Evolutionary conservation across 306 rosid genomes (phyloP), one percentile per base, ranked within the genome.

Genomic region (Acmispon strigosus): DNA sequence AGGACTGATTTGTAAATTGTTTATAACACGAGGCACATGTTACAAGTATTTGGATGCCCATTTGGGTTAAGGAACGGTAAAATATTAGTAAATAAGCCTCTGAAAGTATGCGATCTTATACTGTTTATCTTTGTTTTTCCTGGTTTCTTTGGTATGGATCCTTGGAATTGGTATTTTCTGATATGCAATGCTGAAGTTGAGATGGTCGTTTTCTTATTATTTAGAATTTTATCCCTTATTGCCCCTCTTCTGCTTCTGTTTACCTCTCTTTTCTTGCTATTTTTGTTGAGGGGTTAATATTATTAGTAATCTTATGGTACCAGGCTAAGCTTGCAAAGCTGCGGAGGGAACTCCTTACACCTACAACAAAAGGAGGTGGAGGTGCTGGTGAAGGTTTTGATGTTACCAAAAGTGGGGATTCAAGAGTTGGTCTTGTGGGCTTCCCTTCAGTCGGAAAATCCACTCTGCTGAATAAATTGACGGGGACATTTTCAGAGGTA

Each of bases 401-500:
- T 76, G 99, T 91, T 49, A 94, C 99, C 74, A 94, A 94, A 85
- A 94, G 99, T 63, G 99, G 99, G 42, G 99, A 94, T 87, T 92
- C 97, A 79, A 91, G 99, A 72, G 99, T 94, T 80, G 97, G 99
- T 75, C 87, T 94, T 10, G 99, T 94, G 81, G 99, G 99, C 50
- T 94, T 94, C 69, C 99, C 97, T 70, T 94, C 99, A 8, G 99
- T 94, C 66, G 99, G 99, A 49, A 94, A 94, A 83, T 94, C 99
- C 61, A 94, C 99, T 16, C 78, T 94, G 22, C 82, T 94, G 80
- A 94, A 91, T 85, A 94, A 94, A 73, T 75, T 94, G 81, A 94
- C 99, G 0, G 99, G 99, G 84, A 94, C 99, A 16, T 94, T 91
- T 86, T 94, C 99, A 15, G 99, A 94, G 99, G 97, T 91, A 89